Evolutionary conservation across 2,329 filamentous ascomycete species (phyloP).

Genomic region (Juglanconis juglandina): DNA sequence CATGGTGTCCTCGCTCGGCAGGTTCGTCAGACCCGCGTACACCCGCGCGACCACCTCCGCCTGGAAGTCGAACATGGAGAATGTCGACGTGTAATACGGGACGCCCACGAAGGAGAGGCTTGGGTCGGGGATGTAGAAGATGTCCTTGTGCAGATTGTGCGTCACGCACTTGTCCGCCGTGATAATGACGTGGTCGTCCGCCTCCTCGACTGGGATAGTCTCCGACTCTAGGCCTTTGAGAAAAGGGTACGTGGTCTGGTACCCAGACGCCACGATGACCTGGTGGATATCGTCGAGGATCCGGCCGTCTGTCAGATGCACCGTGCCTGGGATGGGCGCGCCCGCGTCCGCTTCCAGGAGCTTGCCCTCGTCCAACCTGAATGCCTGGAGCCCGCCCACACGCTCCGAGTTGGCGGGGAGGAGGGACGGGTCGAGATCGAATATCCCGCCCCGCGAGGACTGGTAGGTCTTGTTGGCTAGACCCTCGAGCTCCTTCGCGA

Average conservation of each 20-base stretch:
- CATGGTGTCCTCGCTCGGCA: slow-evolving; percentile 44
- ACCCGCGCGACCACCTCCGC: slow-evolving; percentile 58
- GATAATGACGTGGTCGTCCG: slow-evolving; percentile 53
- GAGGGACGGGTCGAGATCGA: slow-evolving; percentile 52
- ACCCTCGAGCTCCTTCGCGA: slow-evolving; percentile 36
- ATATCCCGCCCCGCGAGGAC: slow-evolving; percentile 57
- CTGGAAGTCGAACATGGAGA: slow-evolving; percentile 69
- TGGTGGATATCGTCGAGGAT: slow-evolving; percentile 54
- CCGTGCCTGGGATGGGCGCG: slow-evolving; percentile 43
- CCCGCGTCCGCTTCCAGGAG: slow-evolving; percentile 7
- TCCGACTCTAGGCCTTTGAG: slow-evolving; percentile 46
- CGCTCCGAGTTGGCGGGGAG: slow-evolving; percentile 52
- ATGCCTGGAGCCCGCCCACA: slow-evolving; percentile 49
- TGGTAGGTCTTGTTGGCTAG: slow-evolving; percentile 39
- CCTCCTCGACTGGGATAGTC: slow-evolving; percentile 37
- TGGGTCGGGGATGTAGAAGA: slow-evolving; percentile 68
- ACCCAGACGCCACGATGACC: slow-evolving; percentile 66
- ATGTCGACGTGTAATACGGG: slow-evolving; percentile 64
- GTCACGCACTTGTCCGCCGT: slow-evolving; percentile 59
- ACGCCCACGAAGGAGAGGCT: slow-evolving; percentile 62
- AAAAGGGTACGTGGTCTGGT: slow-evolving; percentile 66
- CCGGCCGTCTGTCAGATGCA: slow-evolving; percentile 51
- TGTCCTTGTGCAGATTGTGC: slow-evolving; percentile 68
- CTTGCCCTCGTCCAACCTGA: slow-evolving; percentile 33
- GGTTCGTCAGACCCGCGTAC: slow-evolving; percentile 44